Evolutionary conservation across 2,329 filamentous ascomycete species (phyloP).

Genomic region (Colletotrichum gigasporum): DNA sequence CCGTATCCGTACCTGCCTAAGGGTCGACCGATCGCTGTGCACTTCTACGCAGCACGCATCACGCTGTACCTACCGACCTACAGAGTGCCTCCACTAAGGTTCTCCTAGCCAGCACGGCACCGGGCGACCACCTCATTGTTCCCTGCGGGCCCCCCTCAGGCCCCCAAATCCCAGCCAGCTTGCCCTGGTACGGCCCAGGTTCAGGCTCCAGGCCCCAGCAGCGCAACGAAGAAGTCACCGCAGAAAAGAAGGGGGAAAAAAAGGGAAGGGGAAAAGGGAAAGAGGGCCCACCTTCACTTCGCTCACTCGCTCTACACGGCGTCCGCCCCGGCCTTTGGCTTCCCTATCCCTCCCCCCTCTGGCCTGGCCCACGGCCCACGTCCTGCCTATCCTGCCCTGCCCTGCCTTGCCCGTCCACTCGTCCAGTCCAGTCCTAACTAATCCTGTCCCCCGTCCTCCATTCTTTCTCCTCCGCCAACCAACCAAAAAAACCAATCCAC

Average conservation of each 20-base stretch:
- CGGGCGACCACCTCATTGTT: background rate
- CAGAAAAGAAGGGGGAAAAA: background rate
- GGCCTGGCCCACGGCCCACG: background rate
- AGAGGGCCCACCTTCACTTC: slow-evolving; percentile 16
- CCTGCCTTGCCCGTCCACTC: background rate
- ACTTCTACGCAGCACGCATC: background rate
- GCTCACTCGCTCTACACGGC: slow-evolving; percentile 14
- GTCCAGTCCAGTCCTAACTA: slow-evolving; percentile 10
- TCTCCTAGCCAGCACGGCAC: background rate
- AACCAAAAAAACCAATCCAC: no score
- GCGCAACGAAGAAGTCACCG: background rate
- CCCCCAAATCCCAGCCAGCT: slow-evolving; percentile 12
- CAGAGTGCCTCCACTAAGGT: background rate
- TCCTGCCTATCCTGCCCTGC: background rate
- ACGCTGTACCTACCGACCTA: no score
- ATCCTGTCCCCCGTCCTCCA: background rate
- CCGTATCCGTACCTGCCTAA: no score
- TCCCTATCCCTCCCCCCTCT: background rate
- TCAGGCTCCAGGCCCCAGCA: background rate
- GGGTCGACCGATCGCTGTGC: slow-evolving; percentile 1
- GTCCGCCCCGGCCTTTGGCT: slow-evolving; percentile 2
- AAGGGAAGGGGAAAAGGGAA: background rate
- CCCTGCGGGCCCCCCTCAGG: slow-evolving; percentile 1
- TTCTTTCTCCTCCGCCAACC: slow-evolving; percentile 6
- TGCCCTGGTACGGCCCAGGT: no score